Evolutionary conservation across 2,329 filamentous ascomycete species (phyloP), one percentile per base, ranked within the genome.

Genomic region (Cordyceps sp.): DNA sequence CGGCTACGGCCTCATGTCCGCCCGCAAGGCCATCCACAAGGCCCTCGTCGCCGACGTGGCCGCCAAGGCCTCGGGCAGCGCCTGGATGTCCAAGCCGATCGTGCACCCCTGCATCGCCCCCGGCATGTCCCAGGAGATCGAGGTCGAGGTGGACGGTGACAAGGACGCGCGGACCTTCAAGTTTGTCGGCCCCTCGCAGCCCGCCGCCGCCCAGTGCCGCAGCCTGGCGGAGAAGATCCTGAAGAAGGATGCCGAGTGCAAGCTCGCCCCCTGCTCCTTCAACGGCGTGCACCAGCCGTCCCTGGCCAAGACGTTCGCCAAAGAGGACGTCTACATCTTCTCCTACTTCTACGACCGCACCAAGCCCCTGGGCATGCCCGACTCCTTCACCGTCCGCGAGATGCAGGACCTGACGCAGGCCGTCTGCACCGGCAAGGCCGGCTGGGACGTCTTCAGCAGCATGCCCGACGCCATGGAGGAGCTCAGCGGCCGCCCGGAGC

Each of bases 261-360:
- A 67, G 39, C 61, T 96, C 30, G 70, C 81, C 0, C 90, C 90
- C n/a, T 98, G 90, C 64, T 93, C 90, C 2, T 98, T 98, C 73
- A 93, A 93, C 54, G 90, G 90, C 41, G 75, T 98, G 20, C 83
- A 98, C 59, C 90, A 98, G 57, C 90, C 90, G 9, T 78, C 80
- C 16, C 68, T 98, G 30, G 76, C 74, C 44, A 93, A 93, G 66
- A 98, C 90, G 0, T 98, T 98, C 48, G 64, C 82, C 18, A 70
- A 69, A 39, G 88, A 96, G 57, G 86, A 94, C 46, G 73, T 96
- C 25, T 98, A 88, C 60, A 84, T 96, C 44, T 88, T 98, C 59
- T 93, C 83, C 20, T 98, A 93, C 69, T 98, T 98, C 61, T 94
- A 80, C 60, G 90, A 98, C 63, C 86, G 92, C 47, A 92, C 82